Conservation (phyloP, 331 rosid genomes). For the Rhamnella rubrinervis region DNA sequence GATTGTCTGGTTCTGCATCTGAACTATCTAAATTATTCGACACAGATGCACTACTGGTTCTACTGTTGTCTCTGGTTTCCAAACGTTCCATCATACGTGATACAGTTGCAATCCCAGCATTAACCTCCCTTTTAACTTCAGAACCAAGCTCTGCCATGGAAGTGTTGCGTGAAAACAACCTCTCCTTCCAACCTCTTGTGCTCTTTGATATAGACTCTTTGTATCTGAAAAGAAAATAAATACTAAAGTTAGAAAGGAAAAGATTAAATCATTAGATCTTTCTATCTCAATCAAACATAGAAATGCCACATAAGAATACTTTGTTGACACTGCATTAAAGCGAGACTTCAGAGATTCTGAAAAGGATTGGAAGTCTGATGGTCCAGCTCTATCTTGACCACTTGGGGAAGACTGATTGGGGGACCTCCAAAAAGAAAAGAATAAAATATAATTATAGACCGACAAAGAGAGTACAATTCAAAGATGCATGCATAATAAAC, state of each 20-base stretch:
- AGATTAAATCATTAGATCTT: background rate
- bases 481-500: background rate
- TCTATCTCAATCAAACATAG: slow-evolving; percentile 7
- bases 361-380: slow-evolving; percentile 87
- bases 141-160: slow-evolving; percentile 81
- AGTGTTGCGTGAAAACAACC: slow-evolving; percentile 79
- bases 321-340: slow-evolving; percentile 77
- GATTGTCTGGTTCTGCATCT: slow-evolving; percentile 40
- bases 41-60: slow-evolving; percentile 37
- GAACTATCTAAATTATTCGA: slow-evolving; percentile 41
- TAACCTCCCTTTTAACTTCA: slow-evolving; percentile 80
- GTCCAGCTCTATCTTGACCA: slow-evolving; percentile 88
- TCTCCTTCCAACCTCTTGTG: slow-evolving; percentile 96
- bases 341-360: slow-evolving; percentile 85
- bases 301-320: slow-evolving; percentile 37
- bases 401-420: slow-evolving; percentile 63
- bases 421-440: slow-evolving; percentile 45
- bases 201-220: slow-evolving; percentile 93
- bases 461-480: background rate
- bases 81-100: slow-evolving; percentile 89
- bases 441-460: slow-evolving; percentile 5
- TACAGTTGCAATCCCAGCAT: slow-evolving; percentile 80
- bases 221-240: slow-evolving; percentile 47
- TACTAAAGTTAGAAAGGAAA: background rate
- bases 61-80: slow-evolving; percentile 67